Base-by-base conservation (phyloP, 2,329 filamentous ascomycete species). In the Curvularia verruculosa region DNA sequence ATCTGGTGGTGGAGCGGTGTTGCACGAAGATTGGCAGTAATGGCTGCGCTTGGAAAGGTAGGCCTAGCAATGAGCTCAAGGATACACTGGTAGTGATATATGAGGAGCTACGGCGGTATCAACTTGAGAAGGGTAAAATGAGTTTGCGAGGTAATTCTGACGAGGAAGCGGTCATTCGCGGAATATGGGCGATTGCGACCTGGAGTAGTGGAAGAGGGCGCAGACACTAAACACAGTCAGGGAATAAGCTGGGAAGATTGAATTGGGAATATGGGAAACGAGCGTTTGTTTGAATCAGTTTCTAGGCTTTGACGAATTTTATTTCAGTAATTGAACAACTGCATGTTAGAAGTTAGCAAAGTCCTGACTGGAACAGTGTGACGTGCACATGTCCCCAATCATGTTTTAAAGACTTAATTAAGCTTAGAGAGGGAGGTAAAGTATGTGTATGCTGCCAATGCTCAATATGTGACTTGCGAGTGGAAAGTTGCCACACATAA, bases 151-250 rank as follows among this genome's bases (percentile, higher is more conserved):
- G 69, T 2, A 59, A 64, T 41, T 60, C 62, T 2, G 63, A 63
- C 2, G 71, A 75, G 43, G 68, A 70, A 6, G 21, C 28, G 10
- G 49, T 74, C 8, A 68, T 67, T 3, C 84, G 67, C 55, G 84
- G 84, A 0, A 78, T 83, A 19, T 84, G 62, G 29, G 81, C 79
- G 46, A 82, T 83, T 34, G 67, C 67, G 9, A 24, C 31, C 4
- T 71, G 70, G 70, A 39, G 48, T 43, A 49, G 31, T 26, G 36
- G 37, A 18, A 44, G 31, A 28, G 43, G 21, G 18, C 26, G 18
- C 18, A 44, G 26, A 36, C 12, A n/a, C n/a, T n/a, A n/a, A n/a
- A n/a, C n/a, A n/a, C n/a, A n/a, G n/a, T n/a, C n/a, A n/a, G n/a
- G n/a, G n/a, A n/a, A n/a, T n/a, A n/a, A n/a, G n/a, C n/a, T n/a